Evolutionary conservation across 139 green algal genomes (phyloP), one percentile per base, ranked within the genome.

Genomic region (Tetraselmis striata): DNA sequence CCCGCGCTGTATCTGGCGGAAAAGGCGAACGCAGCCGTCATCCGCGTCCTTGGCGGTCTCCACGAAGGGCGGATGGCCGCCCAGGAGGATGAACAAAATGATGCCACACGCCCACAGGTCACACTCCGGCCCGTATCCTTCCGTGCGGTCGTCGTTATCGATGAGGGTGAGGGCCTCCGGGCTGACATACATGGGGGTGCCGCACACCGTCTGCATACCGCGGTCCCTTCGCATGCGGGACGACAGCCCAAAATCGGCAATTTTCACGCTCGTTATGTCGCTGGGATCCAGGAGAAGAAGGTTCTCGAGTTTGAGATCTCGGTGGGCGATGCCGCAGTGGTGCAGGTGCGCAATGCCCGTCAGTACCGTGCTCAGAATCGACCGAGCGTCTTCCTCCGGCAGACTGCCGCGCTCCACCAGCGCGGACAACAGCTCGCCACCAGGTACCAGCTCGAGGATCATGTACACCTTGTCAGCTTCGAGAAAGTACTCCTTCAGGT

Each of bases 271-370:
- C 30, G 74, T 28, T n/a, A 29, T 28, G 25, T 31, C 29, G 27
- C 27, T 27, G 23, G 67, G 30, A n/a, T 45, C 58, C 27, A 30
- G 11, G 23, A 84, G 80, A 22, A 84, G 59, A 29, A 84, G 75
- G 75, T 84, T 84, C 30, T 84, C 80, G 75, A 74, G 80, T 45
- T 84, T 84, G 29, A 84, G 30, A 22, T 84, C 80, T 2, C 80
- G 77, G 77, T 81, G 77, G 29, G 80, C 75, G 23, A 84, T 28
- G 1, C 80, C 80, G 11, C 29, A 32, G 75, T 28, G n/a, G 30
- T 84, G 80, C 29, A 84, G 31, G 23, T 75, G 23, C 11, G 80
- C 31, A 25, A 84, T 45, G 29, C 67, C 80, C 75, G 30, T 23
- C 5, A 84, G 80, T 58, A 84, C 59, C 29, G 58, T 80, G 27